Conservation (phyloP, 306 rosid species). For the Fagus crenata region DNA sequence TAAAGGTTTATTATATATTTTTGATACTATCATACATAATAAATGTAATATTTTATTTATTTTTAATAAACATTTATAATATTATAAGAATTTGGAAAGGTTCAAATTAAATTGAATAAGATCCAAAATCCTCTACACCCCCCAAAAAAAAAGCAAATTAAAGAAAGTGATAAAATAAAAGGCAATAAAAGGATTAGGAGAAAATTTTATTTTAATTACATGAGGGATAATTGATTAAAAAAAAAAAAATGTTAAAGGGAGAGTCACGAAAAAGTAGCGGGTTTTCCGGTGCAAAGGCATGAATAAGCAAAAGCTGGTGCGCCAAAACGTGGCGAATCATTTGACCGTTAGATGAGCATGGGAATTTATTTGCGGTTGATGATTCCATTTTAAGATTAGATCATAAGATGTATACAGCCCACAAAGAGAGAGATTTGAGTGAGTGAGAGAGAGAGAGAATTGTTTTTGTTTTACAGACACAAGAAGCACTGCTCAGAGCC, state of each 20-base stretch:
- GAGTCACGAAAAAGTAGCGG: constrained; percentile 84
- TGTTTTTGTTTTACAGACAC: constrained; percentile 32
- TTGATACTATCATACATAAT: no score
- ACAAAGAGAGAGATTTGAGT: constrained; percentile 25
- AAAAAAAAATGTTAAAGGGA: constrained; percentile 30
- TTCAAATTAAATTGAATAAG: no score
- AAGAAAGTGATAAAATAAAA: no score
- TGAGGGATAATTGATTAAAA: neutral
- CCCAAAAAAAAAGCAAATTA: no score
- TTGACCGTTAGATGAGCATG: constrained; percentile 33
- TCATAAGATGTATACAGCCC: constrained; percentile 36
- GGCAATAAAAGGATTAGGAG: neutral
- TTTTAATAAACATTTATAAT: no score
- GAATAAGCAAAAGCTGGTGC: constrained; percentile 45
- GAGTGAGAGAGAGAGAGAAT: constrained; percentile 19
- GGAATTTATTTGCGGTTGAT: constrained; percentile 29
- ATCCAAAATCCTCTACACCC: no score
- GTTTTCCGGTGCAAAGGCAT: constrained; percentile 81
- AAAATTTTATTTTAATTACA: neutral
- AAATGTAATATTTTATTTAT: no score
- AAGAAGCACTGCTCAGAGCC: constrained; percentile 31
- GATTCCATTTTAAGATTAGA: constrained; percentile 32
- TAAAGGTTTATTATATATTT: no score
- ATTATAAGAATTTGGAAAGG: no score
- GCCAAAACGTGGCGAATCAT: constrained; percentile 31